Conservation (phyloP, 148 eudicot genomes). For the Pouteria glomerata region DNA sequence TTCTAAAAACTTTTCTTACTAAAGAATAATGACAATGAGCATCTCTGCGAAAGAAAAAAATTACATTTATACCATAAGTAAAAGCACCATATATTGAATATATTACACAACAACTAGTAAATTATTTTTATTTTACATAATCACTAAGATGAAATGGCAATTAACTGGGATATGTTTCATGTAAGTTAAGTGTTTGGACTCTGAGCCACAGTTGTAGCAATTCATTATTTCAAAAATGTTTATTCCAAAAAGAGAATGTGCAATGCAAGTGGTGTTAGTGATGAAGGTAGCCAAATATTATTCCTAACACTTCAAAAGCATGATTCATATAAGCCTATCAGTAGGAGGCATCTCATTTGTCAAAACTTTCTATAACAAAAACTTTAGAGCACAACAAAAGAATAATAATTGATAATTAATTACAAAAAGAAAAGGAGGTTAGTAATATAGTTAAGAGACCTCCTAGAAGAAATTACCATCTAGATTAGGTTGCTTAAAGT, state of each 20-base stretch:
- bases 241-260: constrained; percentile 86
- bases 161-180: too few relatives aligned
- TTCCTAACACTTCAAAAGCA: constrained; percentile 92
- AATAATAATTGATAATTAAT: neutral
- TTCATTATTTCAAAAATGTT: constrained; percentile 79
- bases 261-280: constrained; percentile 61
- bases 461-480: constrained; percentile 91
- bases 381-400: neutral
- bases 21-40: too few relatives aligned
- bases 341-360: neutral
- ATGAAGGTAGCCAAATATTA: constrained; percentile 84
- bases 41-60: too few relatives aligned
- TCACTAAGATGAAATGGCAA: too few relatives aligned
- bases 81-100: too few relatives aligned
- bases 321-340: constrained; percentile 95
- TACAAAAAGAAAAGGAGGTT: neutral
- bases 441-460: constrained; percentile 26
- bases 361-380: neutral
- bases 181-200: constrained; percentile 84
- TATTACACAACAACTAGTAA: too few relatives aligned
- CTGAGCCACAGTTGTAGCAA: constrained; percentile 70
- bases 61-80: too few relatives aligned
- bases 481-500: constrained; percentile 84
- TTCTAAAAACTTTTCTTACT: too few relatives aligned
- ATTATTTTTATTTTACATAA: too few relatives aligned